phyloP scores from a whole-genome alignment of 1,284 basidiomycete species.

The Filobasidium uniguttulatum region DNA sequence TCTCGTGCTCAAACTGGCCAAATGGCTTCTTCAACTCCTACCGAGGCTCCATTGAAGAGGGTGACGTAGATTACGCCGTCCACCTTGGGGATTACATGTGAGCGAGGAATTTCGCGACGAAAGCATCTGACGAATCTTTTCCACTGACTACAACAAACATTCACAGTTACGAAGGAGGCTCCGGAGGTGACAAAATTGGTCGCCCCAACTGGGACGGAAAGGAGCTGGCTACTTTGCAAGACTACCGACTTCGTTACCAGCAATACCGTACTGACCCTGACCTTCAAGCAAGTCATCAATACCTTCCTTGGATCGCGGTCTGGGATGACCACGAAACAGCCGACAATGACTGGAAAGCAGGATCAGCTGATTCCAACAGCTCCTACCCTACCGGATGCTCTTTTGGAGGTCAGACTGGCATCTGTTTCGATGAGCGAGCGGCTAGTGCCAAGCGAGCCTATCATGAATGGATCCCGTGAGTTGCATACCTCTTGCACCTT shows the following conservation, averaged over 20 bases:
- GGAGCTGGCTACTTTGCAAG: conserved; percentile 51
- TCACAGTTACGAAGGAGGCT: conserved; percentile 33
- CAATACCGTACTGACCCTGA: conserved; percentile 48
- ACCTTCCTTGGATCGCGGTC: conserved; percentile 48
- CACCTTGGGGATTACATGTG: conserved; percentile 52
- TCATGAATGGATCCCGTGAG: conserved; percentile 50
- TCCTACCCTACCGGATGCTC: conserved; percentile 25
- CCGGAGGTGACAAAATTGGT: conserved; percentile 26
- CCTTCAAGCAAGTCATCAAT: conserved; percentile 42
- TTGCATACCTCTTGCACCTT: neutral
- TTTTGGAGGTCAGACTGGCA: conserved; percentile 33
- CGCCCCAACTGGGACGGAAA: conserved; percentile 34
- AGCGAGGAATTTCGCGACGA: conserved; percentile 8
- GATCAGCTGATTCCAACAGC: conserved; percentile 50
- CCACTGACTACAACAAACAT: too few relatives aligned
- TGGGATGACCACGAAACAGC: conserved; percentile 54
- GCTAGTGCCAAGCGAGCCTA: conserved; percentile 50
- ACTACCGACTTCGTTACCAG: conserved; percentile 49
- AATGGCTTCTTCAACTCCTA: conserved; percentile 57
- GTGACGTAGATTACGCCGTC: conserved; percentile 47
- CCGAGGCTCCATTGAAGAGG: conserved; percentile 47
- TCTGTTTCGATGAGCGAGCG: conserved; percentile 48
- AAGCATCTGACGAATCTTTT: too few relatives aligned
- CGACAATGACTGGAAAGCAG: conserved; percentile 48
- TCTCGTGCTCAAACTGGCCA: conserved; percentile 42